Evolutionary conservation across 202 grass and related monocot species (phyloP).

Genomic region (Setaria viridis): DNA sequence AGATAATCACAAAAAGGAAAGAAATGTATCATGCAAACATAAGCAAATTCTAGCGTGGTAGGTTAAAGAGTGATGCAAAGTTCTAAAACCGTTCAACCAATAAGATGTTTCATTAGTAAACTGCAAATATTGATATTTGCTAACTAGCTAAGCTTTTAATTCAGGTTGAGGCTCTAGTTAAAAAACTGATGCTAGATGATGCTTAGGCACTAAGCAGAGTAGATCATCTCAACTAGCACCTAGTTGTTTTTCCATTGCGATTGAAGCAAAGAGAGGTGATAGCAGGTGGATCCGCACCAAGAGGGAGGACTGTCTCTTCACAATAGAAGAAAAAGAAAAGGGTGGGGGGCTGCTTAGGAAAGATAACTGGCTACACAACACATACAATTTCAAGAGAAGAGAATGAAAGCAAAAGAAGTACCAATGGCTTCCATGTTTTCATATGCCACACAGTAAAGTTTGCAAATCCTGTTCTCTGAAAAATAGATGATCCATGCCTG

Average conservation of each 20-base stretch:
- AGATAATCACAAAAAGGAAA: constrained; percentile 2
- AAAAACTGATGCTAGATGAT: not conserved
- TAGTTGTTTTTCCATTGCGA: constrained; percentile 81
- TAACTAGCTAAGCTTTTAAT: not conserved
- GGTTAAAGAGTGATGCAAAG: constrained; percentile 22
- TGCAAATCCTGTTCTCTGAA: constrained; percentile 87
- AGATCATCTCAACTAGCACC: too few relatives aligned
- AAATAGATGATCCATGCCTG: constrained; percentile 74
- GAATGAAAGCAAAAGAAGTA: constrained; percentile 56
- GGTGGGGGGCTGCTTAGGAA: not conserved
- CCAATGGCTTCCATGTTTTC: constrained; percentile 95
- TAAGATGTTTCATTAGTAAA: constrained; percentile 7
- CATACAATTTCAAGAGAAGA: constrained; percentile 26
- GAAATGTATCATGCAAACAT: constrained; percentile 21
- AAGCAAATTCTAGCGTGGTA: constrained; percentile 3
- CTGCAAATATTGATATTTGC: constrained; percentile 3
- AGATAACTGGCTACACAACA: constrained; percentile 33
- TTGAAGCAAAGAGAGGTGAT: constrained; percentile 97
- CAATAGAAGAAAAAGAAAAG: constrained; percentile 42
- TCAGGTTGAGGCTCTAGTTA: not conserved
- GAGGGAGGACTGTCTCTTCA: constrained; percentile 94
- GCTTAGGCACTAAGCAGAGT: not conserved
- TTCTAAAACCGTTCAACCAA: constrained; percentile 10
- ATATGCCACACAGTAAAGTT: constrained; percentile 94
- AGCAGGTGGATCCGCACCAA: constrained; percentile 95